Conservation (phyloP, 495 filamentous ascomycete species). For the Parathielavia hyrcaniae region DNA sequence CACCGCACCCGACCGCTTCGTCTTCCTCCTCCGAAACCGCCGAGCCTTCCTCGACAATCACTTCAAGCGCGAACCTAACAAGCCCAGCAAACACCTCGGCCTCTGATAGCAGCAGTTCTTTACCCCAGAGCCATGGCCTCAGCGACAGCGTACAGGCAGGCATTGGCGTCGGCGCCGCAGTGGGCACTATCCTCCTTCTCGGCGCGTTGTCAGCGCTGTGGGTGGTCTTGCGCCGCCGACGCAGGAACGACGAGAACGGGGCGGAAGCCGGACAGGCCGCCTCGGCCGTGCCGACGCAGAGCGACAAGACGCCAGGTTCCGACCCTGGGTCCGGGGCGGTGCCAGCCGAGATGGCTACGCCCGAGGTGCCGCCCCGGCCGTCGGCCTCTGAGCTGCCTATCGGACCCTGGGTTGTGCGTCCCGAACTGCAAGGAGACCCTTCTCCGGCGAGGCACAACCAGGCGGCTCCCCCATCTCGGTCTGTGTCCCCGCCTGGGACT, state of each 20-base stretch:
- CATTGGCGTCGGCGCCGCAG: conserved; percentile 18
- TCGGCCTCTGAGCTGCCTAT: not conserved
- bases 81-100: not conserved
- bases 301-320: not conserved
- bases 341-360: conserved; percentile 3
- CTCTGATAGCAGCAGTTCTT: not conserved
- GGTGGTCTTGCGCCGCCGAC: conserved; percentile 18
- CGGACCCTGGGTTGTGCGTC: not conserved
- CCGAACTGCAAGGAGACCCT: not conserved
- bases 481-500: not conserved
- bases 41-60: not conserved
- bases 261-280: not conserved
- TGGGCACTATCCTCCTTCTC: conserved; percentile 15
- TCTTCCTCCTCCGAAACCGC: not conserved
- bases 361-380: not conserved
- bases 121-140: conserved; percentile 2
- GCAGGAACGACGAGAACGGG: not conserved
- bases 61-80: not conserved
- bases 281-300: not conserved
- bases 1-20: not conserved
- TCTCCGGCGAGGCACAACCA: not conserved
- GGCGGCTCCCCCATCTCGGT: too few relatives aligned
- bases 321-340: not conserved
- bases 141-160: conserved; percentile 21
- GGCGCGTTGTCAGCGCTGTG: conserved; percentile 15